Evolutionary conservation across 305 asterid genomes (phyloP).

Genomic region (Solanum hybrid): DNA sequence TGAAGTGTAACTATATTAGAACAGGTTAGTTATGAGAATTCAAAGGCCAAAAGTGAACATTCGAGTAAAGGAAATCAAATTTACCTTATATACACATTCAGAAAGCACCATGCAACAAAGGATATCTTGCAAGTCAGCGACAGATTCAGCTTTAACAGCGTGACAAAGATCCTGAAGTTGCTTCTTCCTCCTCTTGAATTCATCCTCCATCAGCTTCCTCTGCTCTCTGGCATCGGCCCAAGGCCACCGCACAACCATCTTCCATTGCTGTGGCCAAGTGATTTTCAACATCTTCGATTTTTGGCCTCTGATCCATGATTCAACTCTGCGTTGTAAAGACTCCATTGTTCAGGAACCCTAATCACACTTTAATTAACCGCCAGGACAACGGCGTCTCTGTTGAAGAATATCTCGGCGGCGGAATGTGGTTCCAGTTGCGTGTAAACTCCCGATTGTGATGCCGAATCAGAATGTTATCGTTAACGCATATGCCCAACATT

Average conservation of each 20-base stretch:
- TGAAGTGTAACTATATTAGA: neutral
- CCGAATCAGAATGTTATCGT: neutral
- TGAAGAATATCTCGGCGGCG: neutral
- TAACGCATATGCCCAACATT: constrained; percentile 3
- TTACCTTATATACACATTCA: constrained; percentile 37
- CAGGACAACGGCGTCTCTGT: neutral
- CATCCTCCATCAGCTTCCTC: constrained; percentile 60
- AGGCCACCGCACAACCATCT: constrained; percentile 71
- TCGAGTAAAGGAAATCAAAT: neutral
- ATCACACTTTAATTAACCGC: neutral
- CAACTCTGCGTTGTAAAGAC: constrained; percentile 64
- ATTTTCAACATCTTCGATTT: constrained; percentile 58
- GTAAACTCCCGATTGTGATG: neutral
- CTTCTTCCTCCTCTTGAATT: constrained; percentile 62
- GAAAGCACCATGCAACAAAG: constrained; percentile 97
- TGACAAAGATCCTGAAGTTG: constrained; percentile 63
- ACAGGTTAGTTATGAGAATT: neutral
- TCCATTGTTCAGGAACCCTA: constrained; percentile 40
- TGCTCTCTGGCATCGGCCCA: constrained; percentile 69
- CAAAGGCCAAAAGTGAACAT: neutral
- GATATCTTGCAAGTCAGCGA: constrained; percentile 87
- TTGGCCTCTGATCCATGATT: constrained; percentile 91
- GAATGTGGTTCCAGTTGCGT: neutral
- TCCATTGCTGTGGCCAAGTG: constrained; percentile 87
- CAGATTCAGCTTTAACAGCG: constrained; percentile 81